A percentile compares a stretch with the other conserved stretches of the same genome.
Conservation (phyloP, 768 basidiomycete genomes). For the Thelephora ganbajun region DNA sequence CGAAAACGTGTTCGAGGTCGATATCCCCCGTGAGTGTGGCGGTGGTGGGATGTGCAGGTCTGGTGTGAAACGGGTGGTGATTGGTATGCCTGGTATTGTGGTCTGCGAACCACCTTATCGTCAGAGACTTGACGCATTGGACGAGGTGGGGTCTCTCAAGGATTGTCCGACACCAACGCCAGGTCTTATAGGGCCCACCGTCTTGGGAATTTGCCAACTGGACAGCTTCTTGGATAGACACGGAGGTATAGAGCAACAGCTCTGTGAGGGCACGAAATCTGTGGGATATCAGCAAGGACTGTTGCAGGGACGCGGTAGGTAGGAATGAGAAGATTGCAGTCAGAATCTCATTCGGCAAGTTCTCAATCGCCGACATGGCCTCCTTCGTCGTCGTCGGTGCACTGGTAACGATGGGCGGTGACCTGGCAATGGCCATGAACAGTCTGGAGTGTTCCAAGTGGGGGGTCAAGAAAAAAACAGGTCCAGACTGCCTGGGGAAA, state of each 20-base stretch:
- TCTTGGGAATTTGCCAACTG: conserved; percentile 12
- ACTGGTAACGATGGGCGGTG: background rate
- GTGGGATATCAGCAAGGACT: conserved; percentile 30
- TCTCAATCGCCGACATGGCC: conserved; percentile 4
- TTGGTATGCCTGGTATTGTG: conserved; percentile 11
- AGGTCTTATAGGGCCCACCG: conserved; percentile 21
- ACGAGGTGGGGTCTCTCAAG: conserved; percentile 29
- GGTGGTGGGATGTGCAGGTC: conserved; percentile 8
- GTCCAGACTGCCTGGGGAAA: background rate
- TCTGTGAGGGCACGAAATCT: conserved; percentile 35
- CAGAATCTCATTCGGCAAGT: conserved; percentile 44
- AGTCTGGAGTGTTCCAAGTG: background rate
- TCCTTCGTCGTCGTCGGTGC: background rate
- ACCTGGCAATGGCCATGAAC: background rate
- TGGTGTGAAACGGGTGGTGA: conserved; percentile 11
- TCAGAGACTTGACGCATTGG: conserved; percentile 30
- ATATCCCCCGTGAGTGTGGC: conserved; percentile 3
- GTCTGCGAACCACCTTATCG: conserved; percentile 40
- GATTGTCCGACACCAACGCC: conserved; percentile 41
- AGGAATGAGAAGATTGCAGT: conserved; percentile 28
- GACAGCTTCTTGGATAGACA: conserved; percentile 30
- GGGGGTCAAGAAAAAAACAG: background rate
- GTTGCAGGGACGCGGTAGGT: conserved; percentile 20
- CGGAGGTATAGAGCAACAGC: conserved; percentile 40
- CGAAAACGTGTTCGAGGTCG: conserved; percentile 13